A percentile compares a stretch with the other conserved stretches of the same genome.
Evolutionary conservation across 768 basidiomycete species (phyloP).

Genomic region (Megacollybia marginata): DNA sequence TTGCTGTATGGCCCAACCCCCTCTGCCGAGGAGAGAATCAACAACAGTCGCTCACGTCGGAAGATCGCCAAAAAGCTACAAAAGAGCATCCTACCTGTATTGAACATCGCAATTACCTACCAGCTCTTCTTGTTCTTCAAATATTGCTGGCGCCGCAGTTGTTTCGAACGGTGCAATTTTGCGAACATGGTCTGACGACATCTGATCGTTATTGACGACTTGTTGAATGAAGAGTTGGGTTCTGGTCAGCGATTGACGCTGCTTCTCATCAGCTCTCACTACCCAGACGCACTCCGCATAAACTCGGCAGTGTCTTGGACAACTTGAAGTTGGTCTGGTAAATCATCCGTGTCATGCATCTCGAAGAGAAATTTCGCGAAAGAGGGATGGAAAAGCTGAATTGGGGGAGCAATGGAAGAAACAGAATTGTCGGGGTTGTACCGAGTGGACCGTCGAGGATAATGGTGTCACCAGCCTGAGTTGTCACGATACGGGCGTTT

Average conservation of each 20-base stretch:
- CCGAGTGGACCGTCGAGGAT: conserved; percentile 6
- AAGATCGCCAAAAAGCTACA: too few relatives aligned
- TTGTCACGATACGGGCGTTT: too few relatives aligned
- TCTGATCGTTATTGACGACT: background rate
- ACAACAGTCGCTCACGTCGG: too few relatives aligned
- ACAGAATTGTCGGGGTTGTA: conserved; percentile 1
- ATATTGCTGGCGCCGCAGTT: background rate
- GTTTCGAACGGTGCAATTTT: background rate
- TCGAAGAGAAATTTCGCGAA: conserved; percentile 14
- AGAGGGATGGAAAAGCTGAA: conserved; percentile 7
- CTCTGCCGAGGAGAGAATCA: background rate
- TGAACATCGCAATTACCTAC: too few relatives aligned
- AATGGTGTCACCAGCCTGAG: background rate
- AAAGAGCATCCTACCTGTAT: too few relatives aligned
- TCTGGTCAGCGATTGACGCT: fast-evolving
- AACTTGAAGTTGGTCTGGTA: too few relatives aligned
- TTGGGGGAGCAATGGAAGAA: conserved; percentile 1
- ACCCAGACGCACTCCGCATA: conserved; percentile 2
- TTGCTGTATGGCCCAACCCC: background rate
- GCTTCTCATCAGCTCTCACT: background rate
- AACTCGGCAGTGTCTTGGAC: background rate
- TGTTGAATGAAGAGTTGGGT: background rate
- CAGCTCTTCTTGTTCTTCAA: background rate
- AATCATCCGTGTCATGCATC: too few relatives aligned
- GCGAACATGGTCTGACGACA: background rate